These are phyloP conservation scores for Amanita subjunquillea DNA, from an alignment of 768 basidiomycete species.

Conservation along the genomic window DNA sequence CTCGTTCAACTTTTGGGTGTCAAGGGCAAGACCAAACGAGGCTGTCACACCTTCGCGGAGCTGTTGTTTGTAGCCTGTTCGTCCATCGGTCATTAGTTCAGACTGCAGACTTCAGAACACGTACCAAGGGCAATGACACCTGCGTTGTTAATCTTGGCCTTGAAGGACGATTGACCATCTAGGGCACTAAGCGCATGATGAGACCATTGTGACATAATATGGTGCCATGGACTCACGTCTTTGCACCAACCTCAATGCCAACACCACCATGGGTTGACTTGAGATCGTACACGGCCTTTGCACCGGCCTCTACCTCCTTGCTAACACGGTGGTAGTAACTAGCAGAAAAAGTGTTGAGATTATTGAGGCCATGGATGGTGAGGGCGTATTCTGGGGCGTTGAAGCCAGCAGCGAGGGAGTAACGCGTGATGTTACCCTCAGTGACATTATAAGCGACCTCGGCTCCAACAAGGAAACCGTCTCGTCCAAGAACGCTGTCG, in stretches of 20 bases:
- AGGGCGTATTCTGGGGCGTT: constrained; percentile 94
- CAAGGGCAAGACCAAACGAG: constrained; percentile 89
- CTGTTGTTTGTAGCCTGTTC: constrained; percentile 77
- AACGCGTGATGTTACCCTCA: constrained; percentile 85
- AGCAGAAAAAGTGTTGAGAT: constrained; percentile 87
- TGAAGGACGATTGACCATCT: constrained; percentile 85
- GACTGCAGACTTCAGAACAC: constrained; percentile 8
- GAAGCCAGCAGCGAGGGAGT: constrained; percentile 88
- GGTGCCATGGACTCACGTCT: constrained; percentile 53
- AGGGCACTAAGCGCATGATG: constrained; percentile 44
- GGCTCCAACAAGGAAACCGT: constrained; percentile 94
- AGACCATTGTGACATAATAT: background rate
- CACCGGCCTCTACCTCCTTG: constrained; percentile 87
- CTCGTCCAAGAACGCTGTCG: constrained; percentile 90
- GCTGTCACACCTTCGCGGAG: constrained; percentile 92
- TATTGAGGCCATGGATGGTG: constrained; percentile 90
- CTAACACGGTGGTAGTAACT: constrained; percentile 98
- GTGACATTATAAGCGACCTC: constrained; percentile 97
- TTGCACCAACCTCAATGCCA: constrained; percentile 89
- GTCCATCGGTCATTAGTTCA: background rate
- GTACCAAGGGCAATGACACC: constrained; percentile 82
- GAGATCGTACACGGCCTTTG: constrained; percentile 93
- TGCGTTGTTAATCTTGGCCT: constrained; percentile 97
- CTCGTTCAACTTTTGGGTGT: constrained; percentile 87
- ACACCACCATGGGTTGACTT: constrained; percentile 83